Percentiles rank a stretch among this genome's conserved stretches.
Conservation (phyloP, 495 filamentous ascomycete species). For the Evernia prunastri region DNA sequence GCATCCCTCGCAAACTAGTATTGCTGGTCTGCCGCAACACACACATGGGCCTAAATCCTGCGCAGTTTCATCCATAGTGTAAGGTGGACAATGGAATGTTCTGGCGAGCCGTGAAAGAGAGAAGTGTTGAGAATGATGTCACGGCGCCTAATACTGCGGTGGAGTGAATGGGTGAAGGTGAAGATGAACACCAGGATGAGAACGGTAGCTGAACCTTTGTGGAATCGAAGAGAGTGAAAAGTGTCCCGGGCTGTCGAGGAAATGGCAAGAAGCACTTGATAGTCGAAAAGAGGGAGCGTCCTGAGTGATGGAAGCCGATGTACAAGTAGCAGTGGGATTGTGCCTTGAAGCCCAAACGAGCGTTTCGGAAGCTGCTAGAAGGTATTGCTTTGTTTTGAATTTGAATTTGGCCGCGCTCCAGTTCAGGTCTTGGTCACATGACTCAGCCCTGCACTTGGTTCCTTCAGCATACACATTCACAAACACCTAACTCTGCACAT, state of each 20-base stretch:
- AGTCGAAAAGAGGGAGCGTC: neutral
- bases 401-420: neutral
- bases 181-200: too few relatives aligned
- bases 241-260: neutral
- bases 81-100: neutral
- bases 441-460: neutral
- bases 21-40: neutral
- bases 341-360: neutral
- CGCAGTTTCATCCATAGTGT: neutral
- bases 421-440: neutral
- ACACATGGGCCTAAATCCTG: neutral
- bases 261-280: neutral
- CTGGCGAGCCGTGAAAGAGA: neutral
- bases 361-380: neutral
- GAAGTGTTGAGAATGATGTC: neutral
- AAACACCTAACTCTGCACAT: neutral
- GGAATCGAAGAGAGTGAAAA: neutral
- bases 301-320: neutral
- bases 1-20: neutral
- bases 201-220: neutral
- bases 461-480: neutral
- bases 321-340: too few relatives aligned
- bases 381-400: neutral
- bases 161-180: too few relatives aligned
- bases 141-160: neutral